Percentiles rank a stretch among this genome's conserved stretches.
These are phyloP conservation scores for Pilaira anomala DNA, from an alignment of 192 early-diverging fungal genomes.

Conservation along the genomic window DNA sequence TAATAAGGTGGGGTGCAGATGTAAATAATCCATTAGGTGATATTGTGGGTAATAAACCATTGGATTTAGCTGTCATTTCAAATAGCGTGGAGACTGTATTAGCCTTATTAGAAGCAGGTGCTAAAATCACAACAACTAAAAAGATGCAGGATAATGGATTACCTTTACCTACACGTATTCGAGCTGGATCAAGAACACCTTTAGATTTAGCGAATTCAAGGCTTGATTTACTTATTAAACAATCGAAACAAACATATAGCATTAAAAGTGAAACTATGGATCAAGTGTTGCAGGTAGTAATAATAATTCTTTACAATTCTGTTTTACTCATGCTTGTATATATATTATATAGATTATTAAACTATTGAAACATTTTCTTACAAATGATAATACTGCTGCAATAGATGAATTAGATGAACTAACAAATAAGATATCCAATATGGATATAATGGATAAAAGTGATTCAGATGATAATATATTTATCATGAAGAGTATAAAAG, in stretches of 20 bases:
- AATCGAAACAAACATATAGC: slow-evolving; percentile 1
- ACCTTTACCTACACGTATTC: slow-evolving; percentile 9
- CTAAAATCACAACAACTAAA: neutral
- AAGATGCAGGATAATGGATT: neutral
- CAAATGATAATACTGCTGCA: neutral
- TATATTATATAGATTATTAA: slow-evolving; percentile 25
- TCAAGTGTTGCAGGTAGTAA: slow-evolving; percentile 16
- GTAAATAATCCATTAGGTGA: slow-evolving; percentile 34
- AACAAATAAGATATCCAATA: neutral
- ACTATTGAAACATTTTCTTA: slow-evolving; percentile 24
- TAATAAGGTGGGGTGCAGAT: slow-evolving; percentile 30
- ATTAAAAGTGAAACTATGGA: neutral
- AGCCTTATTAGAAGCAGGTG: slow-evolving; percentile 32
- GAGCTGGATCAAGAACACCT: slow-evolving; percentile 25
- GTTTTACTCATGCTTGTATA: neutral
- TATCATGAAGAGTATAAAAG: slow-evolving; percentile 1
- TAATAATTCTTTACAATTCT: neutral
- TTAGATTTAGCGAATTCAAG: slow-evolving; percentile 32
- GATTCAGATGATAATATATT: neutral
- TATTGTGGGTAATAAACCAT: slow-evolving; percentile 34
- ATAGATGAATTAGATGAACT: neutral
- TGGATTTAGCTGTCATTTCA: slow-evolving; percentile 38
- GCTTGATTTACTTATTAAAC: slow-evolving; percentile 27
- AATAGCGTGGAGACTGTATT: slow-evolving; percentile 36
- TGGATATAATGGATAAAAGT: neutral